Evolutionary conservation across 768 basidiomycete genomes (phyloP).

Genomic region (Russula ochroleuca): DNA sequence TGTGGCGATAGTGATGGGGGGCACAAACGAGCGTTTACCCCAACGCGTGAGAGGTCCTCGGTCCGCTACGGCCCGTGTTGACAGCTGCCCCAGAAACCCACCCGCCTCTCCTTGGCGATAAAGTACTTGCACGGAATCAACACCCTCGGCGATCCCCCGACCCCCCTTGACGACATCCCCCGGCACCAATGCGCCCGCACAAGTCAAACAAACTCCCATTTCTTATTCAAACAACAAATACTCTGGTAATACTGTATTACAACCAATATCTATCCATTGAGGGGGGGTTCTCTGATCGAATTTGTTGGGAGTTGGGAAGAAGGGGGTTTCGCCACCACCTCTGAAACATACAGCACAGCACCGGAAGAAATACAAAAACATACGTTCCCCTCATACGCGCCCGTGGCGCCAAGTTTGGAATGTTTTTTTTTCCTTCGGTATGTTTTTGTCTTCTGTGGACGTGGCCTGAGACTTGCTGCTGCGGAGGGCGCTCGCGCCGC

Average conservation of each 20-base stretch:
- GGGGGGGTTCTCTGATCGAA: no score
- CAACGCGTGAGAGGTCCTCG: not conserved
- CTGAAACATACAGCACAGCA: not conserved
- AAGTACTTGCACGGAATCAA: not conserved
- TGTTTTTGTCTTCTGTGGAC: no score
- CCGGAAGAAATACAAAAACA: not conserved
- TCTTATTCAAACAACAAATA: not conserved
- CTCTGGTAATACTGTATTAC: no score
- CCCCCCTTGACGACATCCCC: not conserved
- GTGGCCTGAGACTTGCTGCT: not conserved
- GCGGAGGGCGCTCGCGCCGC: conserved; percentile 23
- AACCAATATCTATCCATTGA: no score
- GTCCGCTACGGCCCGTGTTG: not conserved
- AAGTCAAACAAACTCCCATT: conserved; percentile 11
- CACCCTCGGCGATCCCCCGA: conserved; percentile 2
- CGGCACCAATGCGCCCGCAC: not conserved
- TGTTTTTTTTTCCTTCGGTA: not conserved
- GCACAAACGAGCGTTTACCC: not conserved
- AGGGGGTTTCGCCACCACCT: not conserved
- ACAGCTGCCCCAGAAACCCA: not conserved
- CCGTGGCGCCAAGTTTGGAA: not conserved
- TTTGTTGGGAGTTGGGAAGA: not conserved
- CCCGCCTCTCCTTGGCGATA: not conserved
- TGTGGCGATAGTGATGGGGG: conserved; percentile 1
- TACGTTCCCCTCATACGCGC: not conserved